Conservation (phyloP, 108 stramenopile species). For the Nitzschia inconspicua region DNA sequence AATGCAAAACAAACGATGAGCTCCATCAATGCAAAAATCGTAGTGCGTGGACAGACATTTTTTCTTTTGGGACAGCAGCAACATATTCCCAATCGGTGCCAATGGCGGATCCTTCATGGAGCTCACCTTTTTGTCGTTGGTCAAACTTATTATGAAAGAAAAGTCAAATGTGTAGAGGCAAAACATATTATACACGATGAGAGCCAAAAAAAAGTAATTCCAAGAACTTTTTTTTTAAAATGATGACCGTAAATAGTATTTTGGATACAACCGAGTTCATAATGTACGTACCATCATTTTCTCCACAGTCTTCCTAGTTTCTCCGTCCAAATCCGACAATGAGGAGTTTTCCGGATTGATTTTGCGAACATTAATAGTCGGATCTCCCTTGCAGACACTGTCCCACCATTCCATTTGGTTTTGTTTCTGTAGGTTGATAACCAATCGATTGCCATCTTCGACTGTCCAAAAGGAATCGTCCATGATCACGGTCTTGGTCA, state of each 20-base stretch:
- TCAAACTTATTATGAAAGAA: too few relatives aligned
- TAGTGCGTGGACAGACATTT: too few relatives aligned
- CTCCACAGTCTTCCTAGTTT: constrained; percentile 98
- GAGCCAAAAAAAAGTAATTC: too few relatives aligned
- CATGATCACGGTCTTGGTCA: constrained; percentile 86
- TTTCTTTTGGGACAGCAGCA: too few relatives aligned
- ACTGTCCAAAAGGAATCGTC: constrained; percentile 99
- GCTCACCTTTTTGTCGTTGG: constrained; percentile 91
- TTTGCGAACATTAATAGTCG: constrained; percentile 92
- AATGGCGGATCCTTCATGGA: background rate
- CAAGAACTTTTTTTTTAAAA: too few relatives aligned
- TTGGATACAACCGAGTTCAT: too few relatives aligned
- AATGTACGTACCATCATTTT: too few relatives aligned
- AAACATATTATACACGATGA: too few relatives aligned
- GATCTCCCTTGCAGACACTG: constrained; percentile 78
- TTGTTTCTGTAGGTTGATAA: constrained; percentile 81
- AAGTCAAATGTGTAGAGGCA: too few relatives aligned
- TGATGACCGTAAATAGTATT: too few relatives aligned
- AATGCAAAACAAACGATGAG: too few relatives aligned
- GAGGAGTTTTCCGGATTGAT: constrained; percentile 95
- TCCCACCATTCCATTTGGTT: constrained; percentile 99
- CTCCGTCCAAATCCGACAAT: constrained; percentile 95
- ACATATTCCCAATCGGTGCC: background rate
- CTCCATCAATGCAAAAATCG: too few relatives aligned
- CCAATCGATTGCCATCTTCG: constrained; percentile 87